Evolutionary conservation across 192 early-diverging fungal genomes (phyloP).

Genomic region (Paraglomus brasilianum): DNA sequence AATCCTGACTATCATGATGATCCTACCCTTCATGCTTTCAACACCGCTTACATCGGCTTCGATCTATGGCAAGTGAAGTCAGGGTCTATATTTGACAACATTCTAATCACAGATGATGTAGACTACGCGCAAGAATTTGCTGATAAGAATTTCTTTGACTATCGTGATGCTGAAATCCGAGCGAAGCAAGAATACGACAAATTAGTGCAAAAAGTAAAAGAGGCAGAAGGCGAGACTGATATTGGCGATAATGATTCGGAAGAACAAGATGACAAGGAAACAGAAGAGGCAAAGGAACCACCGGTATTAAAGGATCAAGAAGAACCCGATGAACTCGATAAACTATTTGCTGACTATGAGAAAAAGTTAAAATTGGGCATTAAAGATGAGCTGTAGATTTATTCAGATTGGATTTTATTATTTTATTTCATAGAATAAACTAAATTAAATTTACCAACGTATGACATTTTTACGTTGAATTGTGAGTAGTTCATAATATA

Average conservation of each 20-base stretch:
- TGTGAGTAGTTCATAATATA: no score
- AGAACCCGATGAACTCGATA: constrained; percentile 27
- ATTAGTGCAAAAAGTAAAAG: background rate
- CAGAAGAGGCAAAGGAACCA: background rate
- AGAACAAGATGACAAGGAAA: background rate
- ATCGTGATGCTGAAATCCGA: constrained; percentile 63
- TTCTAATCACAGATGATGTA: constrained; percentile 83
- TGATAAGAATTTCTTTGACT: constrained; percentile 64
- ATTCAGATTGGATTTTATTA: no score
- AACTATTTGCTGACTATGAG: constrained; percentile 12
- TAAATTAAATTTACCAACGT: no score
- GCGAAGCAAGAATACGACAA: constrained; percentile 63
- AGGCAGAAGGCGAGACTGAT: constrained; percentile 8
- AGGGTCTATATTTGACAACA: constrained; percentile 90
- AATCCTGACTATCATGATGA: constrained; percentile 95
- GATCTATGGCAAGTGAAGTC: constrained; percentile 97
- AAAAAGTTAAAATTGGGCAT: no score
- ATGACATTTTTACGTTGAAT: no score
- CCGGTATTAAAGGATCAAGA: background rate
- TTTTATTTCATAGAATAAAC: no score
- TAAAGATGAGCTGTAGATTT: no score
- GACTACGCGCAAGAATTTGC: constrained; percentile 75
- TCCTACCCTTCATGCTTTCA: constrained; percentile 77
- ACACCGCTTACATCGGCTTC: constrained; percentile 84
- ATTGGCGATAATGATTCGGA: constrained; percentile 30